These are phyloP conservation scores for Tricharina praecox DNA, from an alignment of 495 filamentous ascomycete genomes.

Conservation along the genomic window DNA sequence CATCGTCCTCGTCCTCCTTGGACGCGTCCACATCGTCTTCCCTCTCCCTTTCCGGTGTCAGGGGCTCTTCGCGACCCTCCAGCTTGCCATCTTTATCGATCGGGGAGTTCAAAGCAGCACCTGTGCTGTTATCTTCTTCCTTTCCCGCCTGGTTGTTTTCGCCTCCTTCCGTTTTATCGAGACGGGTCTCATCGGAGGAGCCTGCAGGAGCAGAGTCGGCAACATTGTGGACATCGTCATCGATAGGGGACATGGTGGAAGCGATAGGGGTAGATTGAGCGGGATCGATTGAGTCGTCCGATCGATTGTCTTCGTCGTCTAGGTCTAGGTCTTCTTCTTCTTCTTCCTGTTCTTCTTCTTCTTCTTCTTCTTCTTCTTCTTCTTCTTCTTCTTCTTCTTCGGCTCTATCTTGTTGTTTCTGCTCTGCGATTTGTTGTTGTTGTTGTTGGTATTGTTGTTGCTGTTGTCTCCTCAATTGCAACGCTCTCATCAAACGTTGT, in stretches of 20 bases:
- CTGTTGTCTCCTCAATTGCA: constrained; percentile 50
- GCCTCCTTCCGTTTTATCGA: not conserved
- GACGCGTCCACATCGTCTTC: not conserved
- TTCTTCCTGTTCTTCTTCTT: too few relatives aligned
- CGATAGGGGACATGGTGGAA: constrained; percentile 1
- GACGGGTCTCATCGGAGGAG: not conserved
- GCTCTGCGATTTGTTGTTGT: constrained; percentile 15
- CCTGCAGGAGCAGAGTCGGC: not conserved
- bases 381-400: too few relatives aligned
- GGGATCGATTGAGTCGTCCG: not conserved
- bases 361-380: too few relatives aligned
- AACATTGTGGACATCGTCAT: not conserved
- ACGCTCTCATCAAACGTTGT: constrained; percentile 76
- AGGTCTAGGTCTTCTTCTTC: too few relatives aligned
- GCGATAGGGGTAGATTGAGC: not conserved
- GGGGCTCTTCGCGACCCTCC: not conserved
- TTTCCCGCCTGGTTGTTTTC: not conserved
- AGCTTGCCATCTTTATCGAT: not conserved
- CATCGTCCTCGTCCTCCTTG: not conserved
- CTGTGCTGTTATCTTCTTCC: not conserved
- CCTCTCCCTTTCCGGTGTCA: too few relatives aligned
- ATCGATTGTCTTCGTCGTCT: too few relatives aligned
- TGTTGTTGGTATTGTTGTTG: constrained; percentile 23
- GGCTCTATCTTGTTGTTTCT: not conserved
- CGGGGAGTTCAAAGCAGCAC: not conserved